These are phyloP conservation scores for Gossypium sturtianum DNA, from an alignment of 345 rosid species.

Conservation along the genomic window DNA sequence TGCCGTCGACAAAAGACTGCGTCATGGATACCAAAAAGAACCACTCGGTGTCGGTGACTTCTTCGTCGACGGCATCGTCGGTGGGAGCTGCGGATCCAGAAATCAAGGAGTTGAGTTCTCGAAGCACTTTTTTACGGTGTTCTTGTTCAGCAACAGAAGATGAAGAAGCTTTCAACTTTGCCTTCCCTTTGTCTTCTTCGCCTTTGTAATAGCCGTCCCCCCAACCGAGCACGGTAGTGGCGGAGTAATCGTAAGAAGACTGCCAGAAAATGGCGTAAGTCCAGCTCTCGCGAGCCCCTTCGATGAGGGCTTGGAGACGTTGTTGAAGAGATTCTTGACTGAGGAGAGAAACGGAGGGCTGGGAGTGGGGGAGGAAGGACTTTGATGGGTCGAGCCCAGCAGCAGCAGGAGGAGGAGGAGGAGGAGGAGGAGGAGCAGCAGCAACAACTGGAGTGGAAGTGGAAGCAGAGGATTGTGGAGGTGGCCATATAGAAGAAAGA, in stretches of 20 bases:
- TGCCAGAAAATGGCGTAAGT: slow-evolving; percentile 98
- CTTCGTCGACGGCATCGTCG: slow-evolving; percentile 74
- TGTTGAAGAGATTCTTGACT: slow-evolving; percentile 82
- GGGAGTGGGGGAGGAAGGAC: slow-evolving; percentile 15
- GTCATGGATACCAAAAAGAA: slow-evolving; percentile 95
- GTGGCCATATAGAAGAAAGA: slow-evolving; percentile 65
- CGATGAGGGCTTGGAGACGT: slow-evolving; percentile 71
- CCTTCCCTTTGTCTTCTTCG: slow-evolving; percentile 59
- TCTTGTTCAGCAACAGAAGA: slow-evolving; percentile 64
- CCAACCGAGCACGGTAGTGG: slow-evolving; percentile 63
- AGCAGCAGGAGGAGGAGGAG: neutral
- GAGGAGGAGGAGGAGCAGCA: slow-evolving; percentile 3
- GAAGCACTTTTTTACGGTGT: slow-evolving; percentile 68
- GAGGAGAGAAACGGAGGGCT: slow-evolving; percentile 25
- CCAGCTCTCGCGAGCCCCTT: slow-evolving; percentile 68
- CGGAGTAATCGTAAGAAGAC: slow-evolving; percentile 63
- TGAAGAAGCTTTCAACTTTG: slow-evolving; percentile 20
- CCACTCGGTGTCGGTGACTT: slow-evolving; percentile 96
- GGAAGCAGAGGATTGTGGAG: slow-evolving; percentile 37
- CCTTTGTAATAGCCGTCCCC: slow-evolving; percentile 96
- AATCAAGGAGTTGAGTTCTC: slow-evolving; percentile 78
- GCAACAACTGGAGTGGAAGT: slow-evolving; percentile 18
- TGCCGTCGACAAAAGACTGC: slow-evolving; percentile 59
- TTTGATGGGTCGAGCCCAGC: slow-evolving; percentile 10
- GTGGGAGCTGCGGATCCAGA: slow-evolving; percentile 46